Evolutionary conservation across 495 filamentous ascomycete species (phyloP), one percentile per base, ranked within the genome.

Genomic region (Articulospora tetracladia): DNA sequence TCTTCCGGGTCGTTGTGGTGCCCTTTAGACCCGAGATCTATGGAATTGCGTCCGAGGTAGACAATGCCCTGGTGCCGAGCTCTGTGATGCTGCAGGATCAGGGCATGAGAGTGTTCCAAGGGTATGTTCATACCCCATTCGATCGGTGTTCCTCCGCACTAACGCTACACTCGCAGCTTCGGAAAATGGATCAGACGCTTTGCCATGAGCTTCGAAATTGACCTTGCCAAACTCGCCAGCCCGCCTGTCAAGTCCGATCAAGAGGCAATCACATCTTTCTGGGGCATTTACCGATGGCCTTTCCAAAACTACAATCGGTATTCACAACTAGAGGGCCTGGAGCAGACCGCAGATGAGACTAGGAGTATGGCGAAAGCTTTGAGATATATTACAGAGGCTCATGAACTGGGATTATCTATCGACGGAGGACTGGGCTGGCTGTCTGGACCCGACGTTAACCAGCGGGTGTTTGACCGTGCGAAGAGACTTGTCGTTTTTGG

Each of bases 341-440:
- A 84, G 60, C 65, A 70, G 30, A 75, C 77, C 6, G 76, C 82
- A 12, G 82, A 86, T 58, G 80, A 82, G 46, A 76, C 71, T 1
- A 68, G 70, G 28, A 73, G 69, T 32, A 79, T 85, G 74, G 77
- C 72, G 24, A 60, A 70, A 6, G 77, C 80, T 15, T 70, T 86
- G 53, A 68, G 66, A 3, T 72, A 72, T 19, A 69, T 81, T 6
- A 59, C 57, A 7, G 65, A 69, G 1, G 73, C 81, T 0, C 65
- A 62, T 48, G 77, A 85, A 57, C 70, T 86, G 11, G 83, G 76
- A 0, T 61, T 86, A 3, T 83, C 78, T 13, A 66, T 85, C 15
- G 80, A 82, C 52, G 79, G 76, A 51, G 81, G 83, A 28, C 66
- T 85, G 10, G 83, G 84, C 13, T 86, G 81, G 76, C 72, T 86